Conservation (phyloP, 768 basidiomycete genomes). For the Lactarius trivialis region DNA sequence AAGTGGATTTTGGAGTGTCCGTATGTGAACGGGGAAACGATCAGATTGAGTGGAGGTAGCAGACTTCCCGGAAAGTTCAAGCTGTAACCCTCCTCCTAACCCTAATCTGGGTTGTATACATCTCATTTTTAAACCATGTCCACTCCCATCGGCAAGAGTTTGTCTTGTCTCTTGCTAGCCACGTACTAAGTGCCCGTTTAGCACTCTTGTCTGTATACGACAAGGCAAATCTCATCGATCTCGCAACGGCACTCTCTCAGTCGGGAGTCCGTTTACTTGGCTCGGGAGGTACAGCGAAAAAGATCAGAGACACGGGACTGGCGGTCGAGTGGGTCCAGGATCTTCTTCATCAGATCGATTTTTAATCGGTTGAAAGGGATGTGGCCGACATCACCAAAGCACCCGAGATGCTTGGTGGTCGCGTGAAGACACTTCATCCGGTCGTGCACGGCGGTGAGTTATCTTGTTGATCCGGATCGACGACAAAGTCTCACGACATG, state of each 20-base stretch:
- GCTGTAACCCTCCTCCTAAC: constrained; percentile 18
- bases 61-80: constrained; percentile 25
- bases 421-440: constrained; percentile 97
- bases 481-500: neutral
- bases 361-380: constrained; percentile 51
- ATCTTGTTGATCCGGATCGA: neutral
- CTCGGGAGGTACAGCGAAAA: constrained; percentile 96
- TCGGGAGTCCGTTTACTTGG: constrained; percentile 86
- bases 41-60: constrained; percentile 27
- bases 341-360: neutral
- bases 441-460: constrained; percentile 91
- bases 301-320: constrained; percentile 90
- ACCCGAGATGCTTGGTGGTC: constrained; percentile 97
- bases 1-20: constrained; percentile 30
- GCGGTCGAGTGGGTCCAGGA: constrained; percentile 67
- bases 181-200: constrained; percentile 27
- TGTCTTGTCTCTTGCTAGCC: neutral
- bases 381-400: constrained; percentile 96
- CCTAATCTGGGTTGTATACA: neutral
- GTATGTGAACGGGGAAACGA: constrained; percentile 30
- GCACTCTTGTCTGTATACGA: constrained; percentile 96
- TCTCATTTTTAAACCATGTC: constrained; percentile 25
- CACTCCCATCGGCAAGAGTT: constrained; percentile 30
- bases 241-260: constrained; percentile 76
- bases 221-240: constrained; percentile 82